Conservation (phyloP, 148 eudicot species). For the Simmondsia chinensis region DNA sequence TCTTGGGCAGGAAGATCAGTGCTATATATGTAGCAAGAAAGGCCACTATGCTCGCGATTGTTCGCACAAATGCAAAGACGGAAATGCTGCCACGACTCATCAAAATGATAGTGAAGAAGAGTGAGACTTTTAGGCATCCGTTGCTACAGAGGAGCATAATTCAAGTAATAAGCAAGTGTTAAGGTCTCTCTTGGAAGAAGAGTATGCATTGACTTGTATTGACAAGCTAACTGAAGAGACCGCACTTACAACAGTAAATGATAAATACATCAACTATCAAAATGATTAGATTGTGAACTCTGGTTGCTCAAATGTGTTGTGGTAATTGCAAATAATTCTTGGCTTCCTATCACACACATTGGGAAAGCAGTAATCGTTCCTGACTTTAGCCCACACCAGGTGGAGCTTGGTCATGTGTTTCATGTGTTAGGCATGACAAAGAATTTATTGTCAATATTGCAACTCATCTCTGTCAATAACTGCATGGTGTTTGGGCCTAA, state of each 20-base stretch:
- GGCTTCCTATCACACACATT: not conserved
- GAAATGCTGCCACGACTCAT: not conserved
- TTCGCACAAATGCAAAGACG: not conserved
- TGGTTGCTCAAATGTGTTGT: conserved; percentile 1
- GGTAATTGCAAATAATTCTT: not conserved
- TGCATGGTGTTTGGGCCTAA: no score
- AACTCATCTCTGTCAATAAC: no score
- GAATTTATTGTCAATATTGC: no score
- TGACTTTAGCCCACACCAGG: no score
- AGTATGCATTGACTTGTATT: no score
- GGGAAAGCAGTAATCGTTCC: not conserved
- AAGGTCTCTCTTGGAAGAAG: no score
- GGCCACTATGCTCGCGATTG: not conserved
- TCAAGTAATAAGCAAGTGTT: no score
- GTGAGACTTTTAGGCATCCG: not conserved
- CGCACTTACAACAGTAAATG: not conserved
- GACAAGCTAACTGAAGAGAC: no score
- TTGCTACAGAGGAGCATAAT: not conserved
- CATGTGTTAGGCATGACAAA: no score
- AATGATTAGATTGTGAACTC: conserved; percentile 1
- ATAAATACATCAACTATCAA: not conserved
- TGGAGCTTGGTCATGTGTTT: no score
- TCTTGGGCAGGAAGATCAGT: not conserved
- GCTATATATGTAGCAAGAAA: not conserved
- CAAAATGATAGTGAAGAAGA: not conserved